These are phyloP conservation scores for Rhodotorula mucilaginosa DNA, from an alignment of 1,284 basidiomycete genomes.

Conservation along the genomic window DNA sequence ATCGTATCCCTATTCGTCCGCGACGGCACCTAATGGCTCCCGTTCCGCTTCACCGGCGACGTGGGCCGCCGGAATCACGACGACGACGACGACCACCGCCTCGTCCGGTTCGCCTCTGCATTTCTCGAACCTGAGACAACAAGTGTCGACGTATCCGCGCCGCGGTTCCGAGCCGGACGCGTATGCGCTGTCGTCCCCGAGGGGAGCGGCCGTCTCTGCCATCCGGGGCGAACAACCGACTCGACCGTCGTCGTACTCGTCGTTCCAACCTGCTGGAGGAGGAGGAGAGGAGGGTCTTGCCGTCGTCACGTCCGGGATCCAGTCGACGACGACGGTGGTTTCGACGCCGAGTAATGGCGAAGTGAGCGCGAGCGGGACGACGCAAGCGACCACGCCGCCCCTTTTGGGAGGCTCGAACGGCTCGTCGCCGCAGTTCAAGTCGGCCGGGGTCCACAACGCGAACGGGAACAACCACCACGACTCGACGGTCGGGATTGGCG, in stretches of 20 bases:
- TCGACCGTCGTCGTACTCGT: neutral
- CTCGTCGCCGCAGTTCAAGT: neutral
- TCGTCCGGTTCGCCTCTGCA: neutral
- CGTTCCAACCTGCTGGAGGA: neutral
- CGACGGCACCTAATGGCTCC: neutral
- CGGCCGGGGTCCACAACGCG: neutral
- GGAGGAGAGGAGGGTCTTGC: neutral
- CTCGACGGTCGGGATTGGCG: too few relatives aligned
- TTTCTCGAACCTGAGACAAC: neutral
- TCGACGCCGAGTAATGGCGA: neutral
- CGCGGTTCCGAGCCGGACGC: neutral
- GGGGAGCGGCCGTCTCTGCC: neutral
- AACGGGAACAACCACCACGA: neutral
- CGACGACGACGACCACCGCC: too few relatives aligned
- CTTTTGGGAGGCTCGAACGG: neutral
- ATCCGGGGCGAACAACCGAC: neutral
- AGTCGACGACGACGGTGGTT: neutral
- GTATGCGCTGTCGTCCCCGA: constrained; percentile 6
- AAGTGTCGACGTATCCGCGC: neutral
- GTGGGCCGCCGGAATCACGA: neutral
- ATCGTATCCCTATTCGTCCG: too few relatives aligned
- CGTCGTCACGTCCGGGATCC: neutral
- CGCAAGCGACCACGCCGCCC: constrained; percentile 6
- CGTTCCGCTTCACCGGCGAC: neutral
- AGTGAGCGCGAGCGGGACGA: constrained; percentile 10